Conservation (phyloP, 176 grass and related monocot species). For the Canna indica region DNA sequence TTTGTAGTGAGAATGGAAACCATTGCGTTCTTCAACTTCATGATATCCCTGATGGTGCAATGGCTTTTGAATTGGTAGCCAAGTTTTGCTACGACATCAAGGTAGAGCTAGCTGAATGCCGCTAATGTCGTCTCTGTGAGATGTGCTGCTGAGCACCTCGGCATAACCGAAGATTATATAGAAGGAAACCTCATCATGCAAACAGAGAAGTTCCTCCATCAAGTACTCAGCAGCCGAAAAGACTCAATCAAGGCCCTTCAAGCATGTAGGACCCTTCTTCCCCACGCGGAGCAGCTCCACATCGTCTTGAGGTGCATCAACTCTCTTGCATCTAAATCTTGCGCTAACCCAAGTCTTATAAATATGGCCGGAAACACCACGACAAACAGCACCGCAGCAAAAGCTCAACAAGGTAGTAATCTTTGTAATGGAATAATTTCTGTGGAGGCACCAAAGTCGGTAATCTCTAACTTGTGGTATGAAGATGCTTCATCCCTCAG, state of each 20-base stretch:
- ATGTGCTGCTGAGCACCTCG: constrained; percentile 4
- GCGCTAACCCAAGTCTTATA: not conserved
- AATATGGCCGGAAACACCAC: not conserved
- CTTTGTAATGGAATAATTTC: not conserved
- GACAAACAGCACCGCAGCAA: not conserved
- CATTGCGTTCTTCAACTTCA: not conserved
- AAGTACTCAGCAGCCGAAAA: not conserved
- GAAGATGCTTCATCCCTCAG: not conserved
- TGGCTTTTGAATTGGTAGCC: not conserved
- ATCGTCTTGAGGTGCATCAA: constrained; percentile 3
- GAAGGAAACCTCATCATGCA: not conserved
- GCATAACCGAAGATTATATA: not conserved
- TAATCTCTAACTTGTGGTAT: not conserved
- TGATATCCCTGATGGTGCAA: not conserved
- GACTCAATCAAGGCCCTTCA: not conserved
- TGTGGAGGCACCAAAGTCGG: not conserved
- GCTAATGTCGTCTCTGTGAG: not conserved
- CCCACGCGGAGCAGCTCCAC: not conserved
- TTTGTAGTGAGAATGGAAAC: not conserved
- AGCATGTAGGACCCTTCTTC: not conserved
- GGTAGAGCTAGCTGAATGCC: constrained; percentile 1
- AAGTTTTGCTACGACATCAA: constrained; percentile 6
- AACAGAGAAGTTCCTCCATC: constrained; percentile 1
- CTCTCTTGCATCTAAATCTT: constrained; percentile 4
- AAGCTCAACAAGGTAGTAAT: too few relatives aligned